Conservation (phyloP, 495 filamentous ascomycete genomes). For the Oidiodendron maius region DNA sequence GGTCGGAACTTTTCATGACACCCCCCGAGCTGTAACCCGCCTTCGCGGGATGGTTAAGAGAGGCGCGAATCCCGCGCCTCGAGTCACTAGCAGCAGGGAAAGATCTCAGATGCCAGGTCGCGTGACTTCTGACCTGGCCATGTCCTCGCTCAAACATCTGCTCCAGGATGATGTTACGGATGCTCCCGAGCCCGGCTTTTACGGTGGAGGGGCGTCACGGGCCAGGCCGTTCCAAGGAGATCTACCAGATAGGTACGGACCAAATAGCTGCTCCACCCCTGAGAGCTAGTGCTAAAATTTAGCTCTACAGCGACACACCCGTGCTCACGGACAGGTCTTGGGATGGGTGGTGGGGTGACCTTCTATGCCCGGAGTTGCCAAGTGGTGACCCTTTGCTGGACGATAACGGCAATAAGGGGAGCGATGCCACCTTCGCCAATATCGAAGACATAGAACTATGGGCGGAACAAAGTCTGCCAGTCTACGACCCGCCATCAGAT, state of each 20-base stretch:
- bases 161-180: constrained; percentile 3
- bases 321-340: constrained; percentile 4
- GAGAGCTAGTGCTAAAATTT: not conserved
- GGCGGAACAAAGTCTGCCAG: constrained; percentile 1
- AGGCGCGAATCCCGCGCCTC: no score
- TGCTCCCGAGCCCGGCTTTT: not conserved
- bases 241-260: constrained; percentile 4
- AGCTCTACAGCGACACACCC: not conserved
- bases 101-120: no score
- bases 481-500: not conserved
- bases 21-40: no score
- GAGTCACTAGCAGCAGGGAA: no score
- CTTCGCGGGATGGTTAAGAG: no score
- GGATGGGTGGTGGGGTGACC: constrained; percentile 5
- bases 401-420: not conserved
- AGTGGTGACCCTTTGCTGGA: not conserved
- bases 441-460: constrained; percentile 10
- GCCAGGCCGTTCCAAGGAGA: not conserved
- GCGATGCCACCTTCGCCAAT: constrained; percentile 1
- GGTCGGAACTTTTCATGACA: no score
- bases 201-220: not conserved
- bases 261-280: not conserved
- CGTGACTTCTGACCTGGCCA: no score
- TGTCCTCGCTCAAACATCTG: constrained; percentile 6
- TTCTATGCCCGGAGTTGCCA: constrained; percentile 6